Evolutionary conservation across 495 filamentous ascomycete genomes (phyloP).

Genomic region (Rostrohypoxylon terebratum): DNA sequence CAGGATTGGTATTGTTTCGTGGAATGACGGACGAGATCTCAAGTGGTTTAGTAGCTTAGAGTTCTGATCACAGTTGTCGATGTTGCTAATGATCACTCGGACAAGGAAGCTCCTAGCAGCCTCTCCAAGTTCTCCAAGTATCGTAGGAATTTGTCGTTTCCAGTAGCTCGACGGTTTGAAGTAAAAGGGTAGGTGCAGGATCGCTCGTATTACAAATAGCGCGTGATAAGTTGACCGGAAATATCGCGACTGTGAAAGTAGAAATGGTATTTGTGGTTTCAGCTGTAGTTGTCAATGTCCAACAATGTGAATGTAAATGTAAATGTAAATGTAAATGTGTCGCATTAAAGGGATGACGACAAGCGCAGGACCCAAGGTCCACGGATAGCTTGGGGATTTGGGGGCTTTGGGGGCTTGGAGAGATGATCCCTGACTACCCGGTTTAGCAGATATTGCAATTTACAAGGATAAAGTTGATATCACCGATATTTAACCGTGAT

Average conservation of each 20-base stretch:
- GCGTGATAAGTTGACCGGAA: not conserved
- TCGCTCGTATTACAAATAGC: not conserved
- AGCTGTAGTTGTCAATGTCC: not conserved
- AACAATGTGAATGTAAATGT: conserved; percentile 11
- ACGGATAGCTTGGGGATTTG: conserved; percentile 21
- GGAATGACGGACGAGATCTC: conserved; percentile 1
- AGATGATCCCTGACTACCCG: conserved; percentile 20
- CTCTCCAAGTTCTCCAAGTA: conserved; percentile 1
- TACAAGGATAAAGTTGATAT: not conserved
- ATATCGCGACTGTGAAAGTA: not conserved
- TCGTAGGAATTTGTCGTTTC: not conserved
- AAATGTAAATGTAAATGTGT: conserved; percentile 11
- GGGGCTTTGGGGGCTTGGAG: no score
- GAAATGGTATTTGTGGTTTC: not conserved
- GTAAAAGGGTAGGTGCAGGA: not conserved
- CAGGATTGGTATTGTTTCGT: conserved; percentile 15
- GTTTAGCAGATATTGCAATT: conserved; percentile 4
- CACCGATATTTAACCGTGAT: conserved; percentile 25
- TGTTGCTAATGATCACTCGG: not conserved
- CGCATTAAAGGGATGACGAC: conserved; percentile 45
- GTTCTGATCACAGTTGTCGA: not conserved
- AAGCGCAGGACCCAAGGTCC: conserved; percentile 20
- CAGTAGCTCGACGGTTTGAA: not conserved
- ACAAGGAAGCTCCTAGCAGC: conserved; percentile 4
- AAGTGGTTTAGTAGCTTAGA: conserved; percentile 9